phyloP scores from a whole-genome alignment of 306 rosid genomes.

The Prosopis cineraria region DNA sequence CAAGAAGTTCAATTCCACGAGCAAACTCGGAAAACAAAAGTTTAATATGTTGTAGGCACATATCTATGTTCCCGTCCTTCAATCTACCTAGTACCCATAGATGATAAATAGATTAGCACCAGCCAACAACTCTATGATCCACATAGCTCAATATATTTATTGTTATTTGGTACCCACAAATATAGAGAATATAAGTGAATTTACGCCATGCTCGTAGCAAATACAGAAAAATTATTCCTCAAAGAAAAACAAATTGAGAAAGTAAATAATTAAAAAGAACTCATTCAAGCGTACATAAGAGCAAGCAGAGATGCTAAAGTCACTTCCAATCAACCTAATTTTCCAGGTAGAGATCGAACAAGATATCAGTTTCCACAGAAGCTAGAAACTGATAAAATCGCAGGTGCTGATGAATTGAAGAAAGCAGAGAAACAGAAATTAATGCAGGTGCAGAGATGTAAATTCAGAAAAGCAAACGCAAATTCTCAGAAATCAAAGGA shows the following conservation, averaged over 20 bases:
- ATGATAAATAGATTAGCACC: neutral
- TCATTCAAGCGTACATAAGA: neutral
- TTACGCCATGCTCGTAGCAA: no score
- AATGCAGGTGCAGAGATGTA: neutral
- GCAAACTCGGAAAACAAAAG: neutral
- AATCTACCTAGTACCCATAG: neutral
- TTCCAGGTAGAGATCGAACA: neutral
- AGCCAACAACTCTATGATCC: neutral
- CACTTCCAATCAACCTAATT: constrained; percentile 10
- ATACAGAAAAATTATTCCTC: neutral
- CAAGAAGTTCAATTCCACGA: constrained; percentile 16
- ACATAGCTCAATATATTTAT: neutral
- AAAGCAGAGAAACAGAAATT: neutral
- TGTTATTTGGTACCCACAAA: neutral
- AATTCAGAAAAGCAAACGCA: neutral
- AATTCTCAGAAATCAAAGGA: neutral
- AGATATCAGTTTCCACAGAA: neutral
- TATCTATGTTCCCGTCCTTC: neutral
- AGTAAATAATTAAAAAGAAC: neutral
- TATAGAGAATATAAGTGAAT: neutral
- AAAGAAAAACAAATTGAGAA: neutral
- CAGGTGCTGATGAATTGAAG: neutral
- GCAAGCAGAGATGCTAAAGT: neutral
- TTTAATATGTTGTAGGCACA: neutral
- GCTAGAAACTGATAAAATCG: neutral